phyloP scores from a whole-genome alignment of 2,329 filamentous ascomycete species.

The Exophiala dermatitidis region DNA sequence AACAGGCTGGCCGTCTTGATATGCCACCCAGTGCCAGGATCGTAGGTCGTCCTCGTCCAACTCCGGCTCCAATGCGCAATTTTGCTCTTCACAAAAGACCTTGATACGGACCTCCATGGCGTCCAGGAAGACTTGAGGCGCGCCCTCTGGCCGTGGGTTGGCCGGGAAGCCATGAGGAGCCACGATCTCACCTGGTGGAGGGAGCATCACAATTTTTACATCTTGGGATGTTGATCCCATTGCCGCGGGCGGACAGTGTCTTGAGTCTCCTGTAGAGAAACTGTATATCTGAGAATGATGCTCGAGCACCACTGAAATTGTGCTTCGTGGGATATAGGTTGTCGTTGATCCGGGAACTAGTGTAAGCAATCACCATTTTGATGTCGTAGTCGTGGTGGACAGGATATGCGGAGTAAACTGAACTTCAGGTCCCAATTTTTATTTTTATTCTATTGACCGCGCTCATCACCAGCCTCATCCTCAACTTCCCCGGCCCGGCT shows the following conservation, averaged over 20 bases:
- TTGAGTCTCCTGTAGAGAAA: no score
- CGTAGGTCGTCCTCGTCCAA: slow-evolving; percentile 72
- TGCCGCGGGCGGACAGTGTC: not conserved
- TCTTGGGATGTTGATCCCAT: slow-evolving; percentile 4
- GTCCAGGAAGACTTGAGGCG: slow-evolving; percentile 52
- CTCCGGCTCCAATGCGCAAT: slow-evolving; percentile 58
- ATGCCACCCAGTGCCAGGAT: slow-evolving; percentile 83
- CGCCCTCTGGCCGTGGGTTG: slow-evolving; percentile 15
- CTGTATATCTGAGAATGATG: no score
- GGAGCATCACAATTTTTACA: slow-evolving; percentile 9
- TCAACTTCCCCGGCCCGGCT: no score
- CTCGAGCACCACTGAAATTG: no score
- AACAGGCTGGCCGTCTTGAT: slow-evolving; percentile 55
- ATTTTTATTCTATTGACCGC: no score
- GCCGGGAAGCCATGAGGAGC: slow-evolving; percentile 26
- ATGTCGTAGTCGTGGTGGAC: no score
- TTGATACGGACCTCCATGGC: slow-evolving; percentile 51
- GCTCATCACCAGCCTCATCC: not conserved
- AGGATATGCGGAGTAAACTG: no score
- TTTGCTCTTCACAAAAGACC: slow-evolving; percentile 54
- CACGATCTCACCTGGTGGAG: slow-evolving; percentile 20
- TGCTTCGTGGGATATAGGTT: no score
- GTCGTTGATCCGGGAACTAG: no score
- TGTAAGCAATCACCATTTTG: no score
- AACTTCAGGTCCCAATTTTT: no score